These are phyloP conservation scores for Colletotrichum liriopes DNA, from an alignment of 2,329 filamentous ascomycete species.

Conservation along the genomic window DNA sequence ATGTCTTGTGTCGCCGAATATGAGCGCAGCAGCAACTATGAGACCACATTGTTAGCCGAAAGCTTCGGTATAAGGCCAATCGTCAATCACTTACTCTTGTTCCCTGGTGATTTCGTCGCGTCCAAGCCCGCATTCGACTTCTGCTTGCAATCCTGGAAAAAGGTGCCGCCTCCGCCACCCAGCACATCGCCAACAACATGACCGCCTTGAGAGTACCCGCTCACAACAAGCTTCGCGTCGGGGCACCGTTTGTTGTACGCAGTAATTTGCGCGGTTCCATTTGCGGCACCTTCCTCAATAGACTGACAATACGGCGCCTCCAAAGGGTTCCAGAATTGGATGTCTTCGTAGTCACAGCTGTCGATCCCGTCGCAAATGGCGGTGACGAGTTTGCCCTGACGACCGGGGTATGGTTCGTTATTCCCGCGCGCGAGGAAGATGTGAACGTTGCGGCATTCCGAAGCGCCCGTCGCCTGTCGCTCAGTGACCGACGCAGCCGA, in stretches of 20 bases:
- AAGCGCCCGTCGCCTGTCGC: constrained; percentile 31
- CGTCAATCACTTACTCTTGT: constrained; percentile 50
- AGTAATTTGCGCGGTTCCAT: constrained; percentile 56
- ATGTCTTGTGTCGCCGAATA: constrained; percentile 54
- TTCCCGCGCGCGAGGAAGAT: constrained; percentile 50
- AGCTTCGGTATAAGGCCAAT: neutral
- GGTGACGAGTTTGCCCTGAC: constrained; percentile 48
- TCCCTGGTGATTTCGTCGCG: constrained; percentile 49
- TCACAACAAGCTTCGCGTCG: constrained; percentile 57
- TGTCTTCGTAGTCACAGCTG: constrained; percentile 53
- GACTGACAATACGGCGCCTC: constrained; percentile 54
- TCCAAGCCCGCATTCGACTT: constrained; percentile 47
- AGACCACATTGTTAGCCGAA: neutral
- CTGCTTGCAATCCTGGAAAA: constrained; percentile 52
- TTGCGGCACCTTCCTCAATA: constrained; percentile 54
- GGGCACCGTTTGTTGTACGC: constrained; percentile 58
- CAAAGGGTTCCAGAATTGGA: constrained; percentile 51
- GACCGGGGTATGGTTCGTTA: constrained; percentile 52
- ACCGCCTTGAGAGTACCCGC: constrained; percentile 59
- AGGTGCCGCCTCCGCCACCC: constrained; percentile 53
- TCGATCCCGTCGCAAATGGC: constrained; percentile 49
- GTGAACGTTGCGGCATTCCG: constrained; percentile 49
- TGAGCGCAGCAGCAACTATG: constrained; percentile 52
- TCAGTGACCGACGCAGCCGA: constrained; percentile 27
- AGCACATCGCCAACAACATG: constrained; percentile 57